Evolutionary conservation across 1,139 yeast species (phyloP).

Genomic region (Yamadazyma oceani): DNA sequence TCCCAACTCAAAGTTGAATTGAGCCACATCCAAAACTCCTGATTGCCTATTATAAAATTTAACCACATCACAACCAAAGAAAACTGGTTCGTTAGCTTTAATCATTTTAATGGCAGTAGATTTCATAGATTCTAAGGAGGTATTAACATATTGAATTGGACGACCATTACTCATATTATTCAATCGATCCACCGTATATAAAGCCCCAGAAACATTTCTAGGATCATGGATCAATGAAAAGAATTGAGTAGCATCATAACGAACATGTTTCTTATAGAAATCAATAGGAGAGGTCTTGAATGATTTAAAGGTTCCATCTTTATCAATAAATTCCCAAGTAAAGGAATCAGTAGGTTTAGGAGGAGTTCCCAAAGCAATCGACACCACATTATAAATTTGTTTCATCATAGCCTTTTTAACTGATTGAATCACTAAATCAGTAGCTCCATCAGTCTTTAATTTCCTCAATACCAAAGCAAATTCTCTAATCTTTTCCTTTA

Average conservation of each 20-base stretch:
- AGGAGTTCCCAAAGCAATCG: slow-evolving; percentile 73
- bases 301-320: slow-evolving; percentile 60
- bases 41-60: slow-evolving; percentile 55
- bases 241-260: slow-evolving; percentile 50
- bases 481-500: slow-evolving; percentile 71
- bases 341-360: slow-evolving; percentile 69
- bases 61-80: slow-evolving; percentile 88
- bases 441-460: slow-evolving; percentile 30
- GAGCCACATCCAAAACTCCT: slow-evolving; percentile 70
- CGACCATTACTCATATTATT: slow-evolving; percentile 71
- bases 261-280: slow-evolving; percentile 57
- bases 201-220: slow-evolving; percentile 61
- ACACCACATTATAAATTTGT: slow-evolving; percentile 61
- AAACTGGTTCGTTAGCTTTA: slow-evolving; percentile 71
- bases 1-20: slow-evolving; percentile 68
- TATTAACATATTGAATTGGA: slow-evolving; percentile 67
- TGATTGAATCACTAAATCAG: slow-evolving; percentile 20
- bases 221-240: slow-evolving; percentile 81
- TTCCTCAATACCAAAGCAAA: slow-evolving; percentile 67
- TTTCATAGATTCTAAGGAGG: slow-evolving; percentile 58
- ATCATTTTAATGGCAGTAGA: slow-evolving; percentile 64
- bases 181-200: slow-evolving; percentile 69
- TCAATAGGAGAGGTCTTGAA: slow-evolving; percentile 60
- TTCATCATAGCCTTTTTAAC: slow-evolving; percentile 53
- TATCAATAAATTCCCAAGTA: slow-evolving; percentile 73